Evolutionary conservation across 1,139 yeast genomes (phyloP), one percentile per base, ranked within the genome.

Genomic region (Pichia sp.): DNA sequence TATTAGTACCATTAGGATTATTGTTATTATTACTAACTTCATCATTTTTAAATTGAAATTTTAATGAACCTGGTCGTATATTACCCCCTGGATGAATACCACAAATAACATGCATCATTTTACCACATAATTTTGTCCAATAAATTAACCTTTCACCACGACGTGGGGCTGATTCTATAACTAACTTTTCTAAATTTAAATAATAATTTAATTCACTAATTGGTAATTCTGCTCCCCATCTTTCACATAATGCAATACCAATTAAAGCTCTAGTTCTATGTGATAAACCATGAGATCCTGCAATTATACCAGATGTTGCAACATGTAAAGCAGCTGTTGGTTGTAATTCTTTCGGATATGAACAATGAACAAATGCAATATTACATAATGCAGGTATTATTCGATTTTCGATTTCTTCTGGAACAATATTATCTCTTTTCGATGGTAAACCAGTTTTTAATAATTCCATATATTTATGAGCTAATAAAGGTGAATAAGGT

Each of bases 211-310:
- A 73, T 53, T 76, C 79, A 41, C 67, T 63, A 42, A 74, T 76
- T 9, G 86, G 83, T n/a, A 81, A 66, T 55, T 81, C 86, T 2
- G 83, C 86, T 34, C 88, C 88, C 88, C 88, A 83, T 55, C 89
- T 69, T 57, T 81, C 84, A 64, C 86, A 79, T 30, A 82, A 66
- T 2, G 86, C 85, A 37, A 83, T 72, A 0, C 88, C 88, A 10
- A 82, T 71, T 44, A 83, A 65, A 0, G 86, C 86, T 47, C 87
- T 68, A 2, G 78, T 77, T 56, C 79, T 74, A 60, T 83, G 88
- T 0, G 85, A 76, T 40, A 83, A 65, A 4, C 88, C 89, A 58
- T 81, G 86, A 4, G 83, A 73, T 0, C 86, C 86, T 0, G 87
- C 79, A 44, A 83, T 74, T 26, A 80, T 74, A 18, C 89, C 89